Evolutionary conservation across 257 asterid genomes (phyloP), one percentile per base, ranked within the genome.

Genomic region (Linderniella brevidens): DNA sequence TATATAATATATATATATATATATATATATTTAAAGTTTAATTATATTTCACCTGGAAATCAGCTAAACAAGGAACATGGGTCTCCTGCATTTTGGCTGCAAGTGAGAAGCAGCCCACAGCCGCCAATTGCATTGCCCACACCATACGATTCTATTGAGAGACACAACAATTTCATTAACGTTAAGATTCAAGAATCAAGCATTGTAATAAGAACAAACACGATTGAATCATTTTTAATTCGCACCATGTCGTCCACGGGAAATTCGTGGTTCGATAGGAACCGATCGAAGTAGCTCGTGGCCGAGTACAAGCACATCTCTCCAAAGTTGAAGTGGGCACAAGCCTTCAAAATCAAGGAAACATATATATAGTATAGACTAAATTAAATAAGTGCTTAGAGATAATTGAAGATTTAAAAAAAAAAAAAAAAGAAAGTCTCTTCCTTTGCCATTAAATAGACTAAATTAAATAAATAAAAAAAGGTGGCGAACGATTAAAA

Each of bases 31-130:
- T 3, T 12, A 18, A 1, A 18, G n/a, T 43, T 43, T 16, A 3
- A 9, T 6, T 37, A 6, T 37, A 10, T 39, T 39, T 39, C 15
- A 46, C 51, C 35, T 46, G 51, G 12, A 46, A 46, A 16, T 46
- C 51, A 9, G 4, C 9, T 4, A 46, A 11, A 11, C 11, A 7
- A 18, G 51, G 51, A 19, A 17, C 35, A 9, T 17, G 2, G 25
- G 25, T 13, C 51, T 46, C 51, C 3, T 46, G 35, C 14, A 46
- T 9, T 13, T 46, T 46, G 13, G 51, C 32, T 1, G 51, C 51
- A 4, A 46, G 51, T 9, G 51, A 46, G n/a, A 46, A 46, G 32
- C 19, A 46, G 32, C 13, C 51, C 32, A 46, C 51, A 18, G 35
- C 51, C 0, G 35, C 25, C 51, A 46, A 46, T 17, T 46, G 51